These are phyloP conservation scores for Aspergillus nomiae DNA, from an alignment of 2,329 filamentous ascomycete species.

Conservation along the genomic window DNA sequence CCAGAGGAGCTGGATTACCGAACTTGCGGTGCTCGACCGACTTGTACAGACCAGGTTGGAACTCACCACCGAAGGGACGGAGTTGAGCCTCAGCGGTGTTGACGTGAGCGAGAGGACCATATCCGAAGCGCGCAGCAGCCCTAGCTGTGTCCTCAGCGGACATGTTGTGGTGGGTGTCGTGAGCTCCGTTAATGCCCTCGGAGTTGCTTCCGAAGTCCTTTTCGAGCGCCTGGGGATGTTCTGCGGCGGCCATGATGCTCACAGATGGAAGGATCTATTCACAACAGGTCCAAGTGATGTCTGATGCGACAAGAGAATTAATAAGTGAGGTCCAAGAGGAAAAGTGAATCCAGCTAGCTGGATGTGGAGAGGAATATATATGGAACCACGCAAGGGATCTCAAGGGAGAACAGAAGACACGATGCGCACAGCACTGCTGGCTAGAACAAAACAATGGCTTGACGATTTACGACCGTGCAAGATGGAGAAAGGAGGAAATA, in stretches of 20 bases:
- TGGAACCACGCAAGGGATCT: conserved; percentile 27
- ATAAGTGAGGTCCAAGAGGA: conserved; percentile 9
- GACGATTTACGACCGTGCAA: conserved; percentile 14
- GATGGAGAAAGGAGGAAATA: conserved; percentile 12
- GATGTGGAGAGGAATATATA: conserved; percentile 14
- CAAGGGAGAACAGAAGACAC: conserved; percentile 15
- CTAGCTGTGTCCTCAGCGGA: conserved; percentile 46
- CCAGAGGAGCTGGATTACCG: conserved; percentile 77
- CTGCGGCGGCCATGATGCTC: conserved; percentile 29
- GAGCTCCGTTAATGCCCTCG: conserved; percentile 14
- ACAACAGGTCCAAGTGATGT: conserved; percentile 4
- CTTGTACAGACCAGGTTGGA: conserved; percentile 71
- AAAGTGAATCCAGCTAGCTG: conserved; percentile 31
- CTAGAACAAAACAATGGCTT: conserved; percentile 19
- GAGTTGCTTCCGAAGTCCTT: conserved; percentile 32
- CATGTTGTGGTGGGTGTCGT: conserved; percentile 37
- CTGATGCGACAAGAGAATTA: conserved; percentile 7
- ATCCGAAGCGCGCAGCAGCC: conserved; percentile 50
- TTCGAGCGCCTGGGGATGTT: conserved; percentile 29
- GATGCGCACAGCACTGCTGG: conserved; percentile 34
- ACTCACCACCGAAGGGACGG: conserved; percentile 69
- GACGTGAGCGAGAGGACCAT: conserved; percentile 55
- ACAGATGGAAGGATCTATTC: background rate
- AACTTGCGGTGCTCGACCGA: conserved; percentile 68
- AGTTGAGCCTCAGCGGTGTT: conserved; percentile 50